phyloP scores from a whole-genome alignment of 2,329 filamentous ascomycete species.

The Phialophora tarda region DNA sequence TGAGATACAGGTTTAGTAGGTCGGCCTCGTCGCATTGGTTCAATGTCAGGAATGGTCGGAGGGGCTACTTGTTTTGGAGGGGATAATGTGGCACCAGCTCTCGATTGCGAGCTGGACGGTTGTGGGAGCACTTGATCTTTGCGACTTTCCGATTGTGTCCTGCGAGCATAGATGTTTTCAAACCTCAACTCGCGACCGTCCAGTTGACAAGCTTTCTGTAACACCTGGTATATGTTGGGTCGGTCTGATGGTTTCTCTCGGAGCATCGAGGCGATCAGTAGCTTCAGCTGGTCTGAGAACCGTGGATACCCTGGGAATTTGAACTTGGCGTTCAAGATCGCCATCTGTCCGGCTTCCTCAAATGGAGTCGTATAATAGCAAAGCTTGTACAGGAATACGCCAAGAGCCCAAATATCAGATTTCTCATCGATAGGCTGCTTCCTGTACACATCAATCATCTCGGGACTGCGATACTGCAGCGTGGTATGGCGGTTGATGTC shows the following conservation, averaged over 20 bases:
- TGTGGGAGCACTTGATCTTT: slow-evolving; percentile 65
- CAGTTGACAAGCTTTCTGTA: slow-evolving; percentile 86
- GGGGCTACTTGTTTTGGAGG: slow-evolving; percentile 65
- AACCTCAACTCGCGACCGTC: slow-evolving; percentile 85
- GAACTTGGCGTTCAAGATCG: slow-evolving; percentile 93
- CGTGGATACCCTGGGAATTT: slow-evolving; percentile 85
- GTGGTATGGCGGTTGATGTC: slow-evolving; percentile 97
- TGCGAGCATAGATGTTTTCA: slow-evolving; percentile 78
- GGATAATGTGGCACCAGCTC: slow-evolving; percentile 80
- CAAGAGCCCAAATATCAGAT: slow-evolving; percentile 96
- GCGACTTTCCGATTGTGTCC: slow-evolving; percentile 68
- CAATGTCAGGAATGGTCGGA: slow-evolving; percentile 81
- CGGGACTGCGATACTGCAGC: slow-evolving; percentile 93
- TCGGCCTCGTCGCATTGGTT: slow-evolving; percentile 89
- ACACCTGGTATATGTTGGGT: slow-evolving; percentile 92
- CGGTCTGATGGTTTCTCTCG: slow-evolving; percentile 77
- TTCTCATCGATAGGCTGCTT: slow-evolving; percentile 98
- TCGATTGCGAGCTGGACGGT: slow-evolving; percentile 62
- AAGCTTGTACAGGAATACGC: slow-evolving; percentile 93
- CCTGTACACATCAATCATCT: slow-evolving; percentile 98
- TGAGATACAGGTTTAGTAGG: slow-evolving; percentile 62
- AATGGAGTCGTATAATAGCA: slow-evolving; percentile 99
- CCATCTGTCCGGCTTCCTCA: slow-evolving; percentile 95
- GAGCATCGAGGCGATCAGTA: slow-evolving; percentile 90
- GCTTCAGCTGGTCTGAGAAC: slow-evolving; percentile 89